phyloP scores from a whole-genome alignment of 1,284 basidiomycete genomes.

The Malassezia restricta region DNA sequence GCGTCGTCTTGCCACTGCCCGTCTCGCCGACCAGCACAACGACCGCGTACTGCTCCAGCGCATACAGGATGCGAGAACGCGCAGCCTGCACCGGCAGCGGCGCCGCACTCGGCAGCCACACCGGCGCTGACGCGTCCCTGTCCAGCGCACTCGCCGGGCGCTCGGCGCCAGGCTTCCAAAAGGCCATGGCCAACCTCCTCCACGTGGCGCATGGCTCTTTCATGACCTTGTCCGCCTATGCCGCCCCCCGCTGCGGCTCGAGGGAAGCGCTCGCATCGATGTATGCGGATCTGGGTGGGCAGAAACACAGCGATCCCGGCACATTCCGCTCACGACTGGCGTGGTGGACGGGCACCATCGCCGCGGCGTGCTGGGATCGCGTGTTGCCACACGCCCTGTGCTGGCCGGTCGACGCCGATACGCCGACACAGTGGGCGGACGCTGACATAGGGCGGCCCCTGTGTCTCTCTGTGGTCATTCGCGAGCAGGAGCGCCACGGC shows the following conservation, averaged over 20 bases:
- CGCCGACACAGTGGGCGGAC: slow-evolving; percentile 21
- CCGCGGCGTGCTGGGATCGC: slow-evolving; percentile 51
- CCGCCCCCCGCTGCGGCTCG: background rate
- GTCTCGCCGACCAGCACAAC: slow-evolving; percentile 55
- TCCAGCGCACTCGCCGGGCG: slow-evolving; percentile 60
- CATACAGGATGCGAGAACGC: slow-evolving; percentile 65
- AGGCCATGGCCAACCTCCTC: slow-evolving; percentile 14
- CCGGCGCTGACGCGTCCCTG: slow-evolving; percentile 61
- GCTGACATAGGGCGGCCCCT: slow-evolving; percentile 62
- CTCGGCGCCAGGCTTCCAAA: slow-evolving; percentile 41
- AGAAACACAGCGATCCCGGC: slow-evolving; percentile 69
- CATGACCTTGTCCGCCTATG: background rate
- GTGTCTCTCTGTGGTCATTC: slow-evolving; percentile 63
- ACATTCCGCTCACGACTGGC: slow-evolving; percentile 67
- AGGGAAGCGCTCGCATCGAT: slow-evolving; percentile 56
- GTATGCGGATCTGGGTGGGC: slow-evolving; percentile 73
- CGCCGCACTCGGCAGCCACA: slow-evolving; percentile 19
- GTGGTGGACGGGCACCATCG: slow-evolving; percentile 71
- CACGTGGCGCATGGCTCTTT: background rate
- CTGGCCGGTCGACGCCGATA: slow-evolving; percentile 53
- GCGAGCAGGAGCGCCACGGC: background rate
- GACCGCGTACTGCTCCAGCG: slow-evolving; percentile 69
- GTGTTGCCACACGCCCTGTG: slow-evolving; percentile 51
- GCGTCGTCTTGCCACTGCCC: slow-evolving; percentile 37
- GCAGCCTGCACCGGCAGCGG: slow-evolving; percentile 77